Evolutionary conservation across 1,284 basidiomycete species (phyloP).

Genomic region (Tilletia indica): DNA sequence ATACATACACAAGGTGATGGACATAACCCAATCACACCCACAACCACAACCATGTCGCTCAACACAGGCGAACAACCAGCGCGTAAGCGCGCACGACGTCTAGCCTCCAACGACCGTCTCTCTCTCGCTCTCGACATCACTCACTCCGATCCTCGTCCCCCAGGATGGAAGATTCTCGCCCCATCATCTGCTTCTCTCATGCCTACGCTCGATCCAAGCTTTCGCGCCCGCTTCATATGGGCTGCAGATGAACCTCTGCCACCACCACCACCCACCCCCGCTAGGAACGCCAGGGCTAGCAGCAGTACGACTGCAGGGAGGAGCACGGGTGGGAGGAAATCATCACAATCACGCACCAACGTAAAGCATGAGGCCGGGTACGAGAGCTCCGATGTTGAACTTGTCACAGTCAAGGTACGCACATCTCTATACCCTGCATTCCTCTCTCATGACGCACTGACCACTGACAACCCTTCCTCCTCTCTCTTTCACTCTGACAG

Average conservation of each 20-base stretch:
- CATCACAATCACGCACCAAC: too few relatives aligned
- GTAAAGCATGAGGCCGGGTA: too few relatives aligned
- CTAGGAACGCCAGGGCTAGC: too few relatives aligned
- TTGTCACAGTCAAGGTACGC: neutral
- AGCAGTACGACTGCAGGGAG: too few relatives aligned
- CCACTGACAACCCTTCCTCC: neutral
- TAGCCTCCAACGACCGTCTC: neutral
- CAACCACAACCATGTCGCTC: neutral
- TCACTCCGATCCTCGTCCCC: neutral
- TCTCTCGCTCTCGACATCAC: neutral
- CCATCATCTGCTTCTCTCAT: neutral
- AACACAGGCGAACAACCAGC: neutral
- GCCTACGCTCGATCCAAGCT: neutral
- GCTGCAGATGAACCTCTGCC: neutral
- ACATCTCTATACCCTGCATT: neutral
- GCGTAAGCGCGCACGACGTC: constrained; percentile 2
- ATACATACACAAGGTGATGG: too few relatives aligned
- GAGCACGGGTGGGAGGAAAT: too few relatives aligned
- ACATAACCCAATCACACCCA: neutral
- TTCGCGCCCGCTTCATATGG: neutral
- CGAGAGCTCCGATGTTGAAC: too few relatives aligned
- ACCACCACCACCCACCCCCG: too few relatives aligned
- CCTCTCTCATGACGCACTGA: neutral
- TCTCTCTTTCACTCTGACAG: neutral
- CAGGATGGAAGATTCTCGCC: neutral